Evolutionary conservation across 2,329 filamentous ascomycete species (phyloP).

Genomic region (Diaporthe sp.): DNA sequence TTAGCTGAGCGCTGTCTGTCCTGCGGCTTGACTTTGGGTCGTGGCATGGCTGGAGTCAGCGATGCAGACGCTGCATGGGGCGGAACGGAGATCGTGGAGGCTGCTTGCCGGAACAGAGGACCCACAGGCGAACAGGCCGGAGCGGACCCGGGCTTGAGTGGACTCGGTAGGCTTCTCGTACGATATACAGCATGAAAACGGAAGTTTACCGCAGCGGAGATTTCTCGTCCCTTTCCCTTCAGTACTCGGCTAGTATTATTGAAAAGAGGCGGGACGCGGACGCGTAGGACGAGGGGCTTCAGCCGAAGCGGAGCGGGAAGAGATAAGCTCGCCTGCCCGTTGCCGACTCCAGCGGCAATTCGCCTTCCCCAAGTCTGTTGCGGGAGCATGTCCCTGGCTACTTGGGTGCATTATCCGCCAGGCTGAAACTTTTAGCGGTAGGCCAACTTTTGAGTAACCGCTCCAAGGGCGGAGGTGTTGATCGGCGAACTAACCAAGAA

Average conservation of each 20-base stretch:
- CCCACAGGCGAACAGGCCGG: neutral
- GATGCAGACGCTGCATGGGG: neutral
- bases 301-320: neutral
- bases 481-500: neutral
- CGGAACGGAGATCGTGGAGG: conserved; percentile 27
- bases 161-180: neutral
- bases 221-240: neutral
- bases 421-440: neutral
- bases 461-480: neutral
- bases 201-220: neutral
- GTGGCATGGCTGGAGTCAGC: conserved; percentile 30
- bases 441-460: neutral
- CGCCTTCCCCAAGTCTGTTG: neutral
- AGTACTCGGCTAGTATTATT: neutral
- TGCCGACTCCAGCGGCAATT: neutral
- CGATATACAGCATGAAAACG: neutral
- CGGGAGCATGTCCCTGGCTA: neutral
- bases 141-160: neutral
- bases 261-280: neutral
- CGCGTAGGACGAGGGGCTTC: neutral
- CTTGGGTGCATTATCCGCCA: conserved; percentile 5
- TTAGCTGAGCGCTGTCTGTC: conserved; percentile 36
- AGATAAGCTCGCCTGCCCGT: conserved; percentile 21
- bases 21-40: conserved; percentile 35
- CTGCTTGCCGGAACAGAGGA: neutral